A percentile compares a stretch with the other conserved stretches of the same genome.
Conservation (phyloP, 371 early-diverging fungal genomes). For the Mortierella sp. region DNA sequence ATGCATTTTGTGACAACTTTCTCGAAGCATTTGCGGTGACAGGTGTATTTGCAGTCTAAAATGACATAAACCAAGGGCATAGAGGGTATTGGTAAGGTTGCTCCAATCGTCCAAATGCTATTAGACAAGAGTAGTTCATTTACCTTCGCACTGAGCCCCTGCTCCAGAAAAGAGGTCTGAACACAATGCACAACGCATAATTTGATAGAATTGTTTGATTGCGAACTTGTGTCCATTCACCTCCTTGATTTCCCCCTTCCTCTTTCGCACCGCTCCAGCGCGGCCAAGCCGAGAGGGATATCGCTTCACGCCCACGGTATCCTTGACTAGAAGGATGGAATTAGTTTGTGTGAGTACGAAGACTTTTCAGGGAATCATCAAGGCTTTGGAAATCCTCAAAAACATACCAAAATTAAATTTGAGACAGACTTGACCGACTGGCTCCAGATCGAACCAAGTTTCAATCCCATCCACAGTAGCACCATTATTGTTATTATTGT, state of each 20-base stretch:
- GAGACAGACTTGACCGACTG: slow-evolving; percentile 87
- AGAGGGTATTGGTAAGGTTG: neutral
- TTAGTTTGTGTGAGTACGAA: neutral
- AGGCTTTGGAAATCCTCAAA: neutral
- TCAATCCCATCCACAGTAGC: slow-evolving; percentile 70
- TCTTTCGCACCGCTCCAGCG: slow-evolving; percentile 90
- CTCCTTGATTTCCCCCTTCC: slow-evolving; percentile 77
- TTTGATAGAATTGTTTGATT: slow-evolving; percentile 86
- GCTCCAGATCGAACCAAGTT: slow-evolving; percentile 93
- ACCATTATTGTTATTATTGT: slow-evolving; percentile 20
- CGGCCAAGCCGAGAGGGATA: slow-evolving; percentile 83
- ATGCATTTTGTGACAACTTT: slow-evolving; percentile 94
- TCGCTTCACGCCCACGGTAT: slow-evolving; percentile 64
- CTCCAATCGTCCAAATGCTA: neutral
- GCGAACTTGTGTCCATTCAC: slow-evolving; percentile 93
- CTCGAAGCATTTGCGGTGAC: slow-evolving; percentile 91
- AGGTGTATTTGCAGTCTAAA: slow-evolving; percentile 91
- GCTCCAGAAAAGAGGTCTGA: slow-evolving; percentile 86
- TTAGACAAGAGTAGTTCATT: neutral
- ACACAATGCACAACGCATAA: slow-evolving; percentile 96
- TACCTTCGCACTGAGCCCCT: slow-evolving; percentile 93
- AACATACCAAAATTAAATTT: slow-evolving; percentile 80
- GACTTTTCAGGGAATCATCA: neutral
- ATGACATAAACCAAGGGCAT: neutral
- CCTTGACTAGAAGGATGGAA: slow-evolving; percentile 55